These are phyloP conservation scores for Saccharomyces hybrid DNA, from an alignment of 1,139 yeast genomes.

Conservation along the genomic window DNA sequence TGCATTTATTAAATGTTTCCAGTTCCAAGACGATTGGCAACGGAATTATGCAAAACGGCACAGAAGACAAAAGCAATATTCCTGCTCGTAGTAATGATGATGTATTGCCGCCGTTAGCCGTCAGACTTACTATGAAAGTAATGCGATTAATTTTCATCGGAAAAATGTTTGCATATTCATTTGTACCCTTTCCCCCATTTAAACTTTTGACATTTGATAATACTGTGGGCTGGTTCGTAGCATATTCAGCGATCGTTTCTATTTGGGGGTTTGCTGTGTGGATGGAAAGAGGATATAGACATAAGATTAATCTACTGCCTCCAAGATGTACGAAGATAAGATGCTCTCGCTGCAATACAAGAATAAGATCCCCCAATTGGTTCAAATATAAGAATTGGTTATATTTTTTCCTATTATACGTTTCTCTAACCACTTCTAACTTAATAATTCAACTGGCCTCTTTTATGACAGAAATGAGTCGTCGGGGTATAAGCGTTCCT, in stretches of 20 bases:
- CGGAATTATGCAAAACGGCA: background rate
- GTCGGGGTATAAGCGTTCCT: too few species aligned
- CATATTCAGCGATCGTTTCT: background rate
- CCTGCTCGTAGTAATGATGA: background rate
- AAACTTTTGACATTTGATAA: background rate
- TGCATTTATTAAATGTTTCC: background rate
- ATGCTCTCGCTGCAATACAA: background rate
- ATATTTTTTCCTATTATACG: background rate
- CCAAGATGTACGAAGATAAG: background rate
- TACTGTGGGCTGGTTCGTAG: background rate
- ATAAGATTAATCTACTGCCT: background rate
- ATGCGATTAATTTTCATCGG: background rate
- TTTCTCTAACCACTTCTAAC: background rate
- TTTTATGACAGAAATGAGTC: background rate
- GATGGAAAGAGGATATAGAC: background rate
- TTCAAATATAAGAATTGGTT: background rate
- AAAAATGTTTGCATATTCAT: background rate
- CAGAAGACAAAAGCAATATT: background rate
- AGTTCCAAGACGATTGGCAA: background rate
- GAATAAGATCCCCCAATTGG: background rate
- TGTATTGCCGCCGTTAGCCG: background rate
- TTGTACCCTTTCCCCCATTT: background rate
- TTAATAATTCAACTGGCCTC: background rate
- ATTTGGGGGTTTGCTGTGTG: background rate
- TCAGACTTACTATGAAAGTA: background rate